Evolutionary conservation across 176 grass and related monocot genomes (phyloP), one percentile per base, ranked within the genome.

Genomic region (Musa beccarii): DNA sequence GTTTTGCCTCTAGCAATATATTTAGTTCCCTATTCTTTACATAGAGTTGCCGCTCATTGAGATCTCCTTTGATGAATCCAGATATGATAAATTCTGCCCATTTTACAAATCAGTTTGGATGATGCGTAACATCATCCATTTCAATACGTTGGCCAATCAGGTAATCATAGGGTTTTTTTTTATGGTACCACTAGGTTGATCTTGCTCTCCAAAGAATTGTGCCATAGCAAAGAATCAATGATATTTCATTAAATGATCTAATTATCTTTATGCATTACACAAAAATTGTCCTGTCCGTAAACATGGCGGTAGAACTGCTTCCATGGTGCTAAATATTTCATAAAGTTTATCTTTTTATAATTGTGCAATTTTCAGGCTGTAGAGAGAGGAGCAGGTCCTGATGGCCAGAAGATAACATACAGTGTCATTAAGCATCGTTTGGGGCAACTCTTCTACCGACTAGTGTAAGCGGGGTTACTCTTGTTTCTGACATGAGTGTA

Each of bases 51-150:
- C 34, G 63, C 49, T 16, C 11, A 2, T 53, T 19, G 69, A 5
- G 69, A 5, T 20, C 21, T 51, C 63, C 59, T 78, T 24, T 61
- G 24, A 19, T 74, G 20, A 52, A 66, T 71, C 80, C 83, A 96
- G 92, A 84, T 96, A 96, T 54, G 92, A 96, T 78, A 96, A 96
- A 66, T 96, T 79, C 51, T 96, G 92, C 53, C 89, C 92, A 57
- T 96, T 96, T 84, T 96, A 96, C 82, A 96, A 96, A 85, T 96
- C 92, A 10, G 89, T 96, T 68, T 96, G 92, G 92, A 96, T 96
- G 92, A 89, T 96, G 89, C 84, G 92, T 61, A 96, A 96, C 75
- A 96, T 96, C 77, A 89, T 92, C 66, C 89, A 92, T 72, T 96
- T 96, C 84, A 91, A 96, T 72, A 80, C 73, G 65, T 66, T 96